Evolutionary conservation across 306 rosid genomes (phyloP).

Genomic region (Urtica urens): DNA sequence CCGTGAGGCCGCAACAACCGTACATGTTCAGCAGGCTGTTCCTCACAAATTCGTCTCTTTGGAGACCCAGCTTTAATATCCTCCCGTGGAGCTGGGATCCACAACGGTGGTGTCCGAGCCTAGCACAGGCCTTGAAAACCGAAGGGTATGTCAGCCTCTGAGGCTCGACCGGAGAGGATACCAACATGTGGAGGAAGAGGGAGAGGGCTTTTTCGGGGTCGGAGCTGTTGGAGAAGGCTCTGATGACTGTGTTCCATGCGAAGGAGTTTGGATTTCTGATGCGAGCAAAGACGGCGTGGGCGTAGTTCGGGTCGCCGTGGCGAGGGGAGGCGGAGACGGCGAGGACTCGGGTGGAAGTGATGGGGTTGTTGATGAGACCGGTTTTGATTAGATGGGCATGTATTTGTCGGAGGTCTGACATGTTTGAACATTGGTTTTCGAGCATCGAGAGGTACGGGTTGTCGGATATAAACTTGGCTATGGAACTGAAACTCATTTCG

Average conservation of each 20-base stretch:
- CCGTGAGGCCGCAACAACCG: conserved; percentile 49
- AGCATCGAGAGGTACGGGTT: conserved; percentile 58
- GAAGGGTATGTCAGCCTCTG: conserved; percentile 67
- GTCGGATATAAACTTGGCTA: conserved; percentile 52
- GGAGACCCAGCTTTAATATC: conserved; percentile 49
- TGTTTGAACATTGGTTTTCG: conserved; percentile 53
- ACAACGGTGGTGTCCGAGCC: conserved; percentile 35
- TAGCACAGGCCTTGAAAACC: conserved; percentile 72
- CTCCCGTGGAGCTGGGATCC: conserved; percentile 91
- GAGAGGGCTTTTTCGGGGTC: conserved; percentile 42
- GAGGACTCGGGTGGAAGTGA: conserved; percentile 51
- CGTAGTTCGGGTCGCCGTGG: conserved; percentile 58
- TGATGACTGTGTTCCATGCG: conserved; percentile 69
- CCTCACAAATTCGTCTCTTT: conserved; percentile 37
- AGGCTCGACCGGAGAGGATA: conserved; percentile 38
- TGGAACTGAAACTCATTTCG: conserved; percentile 20
- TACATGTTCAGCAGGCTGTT: conserved; percentile 63
- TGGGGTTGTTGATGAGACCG: conserved; percentile 34
- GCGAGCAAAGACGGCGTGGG: conserved; percentile 38
- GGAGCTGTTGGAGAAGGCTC: conserved; percentile 69
- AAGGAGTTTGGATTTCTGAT: conserved; percentile 47
- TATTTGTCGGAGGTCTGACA: conserved; percentile 54
- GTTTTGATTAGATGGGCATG: conserved; percentile 64
- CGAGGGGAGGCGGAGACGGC: conserved; percentile 56
- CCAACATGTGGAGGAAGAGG: conserved; percentile 68